Evolutionary conservation across 1,139 yeast genomes (phyloP).

Genomic region (Candida labiduridarum): DNA sequence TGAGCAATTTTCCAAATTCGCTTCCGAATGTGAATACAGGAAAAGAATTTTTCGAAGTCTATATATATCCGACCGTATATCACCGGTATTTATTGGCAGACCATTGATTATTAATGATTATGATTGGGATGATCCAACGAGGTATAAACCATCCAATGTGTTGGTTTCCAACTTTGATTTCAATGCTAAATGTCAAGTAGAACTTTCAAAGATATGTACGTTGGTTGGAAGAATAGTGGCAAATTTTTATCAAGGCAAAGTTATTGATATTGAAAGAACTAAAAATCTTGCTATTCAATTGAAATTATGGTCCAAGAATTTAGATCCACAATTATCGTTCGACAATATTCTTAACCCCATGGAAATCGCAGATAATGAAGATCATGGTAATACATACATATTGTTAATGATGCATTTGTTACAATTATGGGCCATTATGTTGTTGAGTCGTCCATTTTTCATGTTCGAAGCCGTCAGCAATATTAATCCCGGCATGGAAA

Average conservation of each 20-base stretch:
- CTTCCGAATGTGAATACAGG: conserved; percentile 22
- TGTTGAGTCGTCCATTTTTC: conserved; percentile 50
- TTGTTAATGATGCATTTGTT: conserved; percentile 38
- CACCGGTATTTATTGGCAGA: conserved; percentile 43
- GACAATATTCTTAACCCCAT: conserved; percentile 22
- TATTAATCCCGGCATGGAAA: conserved; percentile 10
- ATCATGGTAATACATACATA: conserved; percentile 22
- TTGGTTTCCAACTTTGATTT: conserved; percentile 12
- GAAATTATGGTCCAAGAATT: conserved; percentile 38
- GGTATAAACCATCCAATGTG: conserved; percentile 9
- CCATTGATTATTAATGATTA: conserved; percentile 40
- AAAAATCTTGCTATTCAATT: conserved; percentile 41
- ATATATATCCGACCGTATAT: conserved; percentile 42
- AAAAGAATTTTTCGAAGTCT: conserved; percentile 44
- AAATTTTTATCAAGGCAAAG: conserved; percentile 32
- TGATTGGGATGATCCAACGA: conserved; percentile 43
- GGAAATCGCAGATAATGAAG: conserved; percentile 17
- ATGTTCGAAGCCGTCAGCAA: conserved; percentile 25
- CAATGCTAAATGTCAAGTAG: conserved; percentile 19
- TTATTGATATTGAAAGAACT: conserved; percentile 35
- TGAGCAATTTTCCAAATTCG: conserved; percentile 19
- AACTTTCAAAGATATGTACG: conserved; percentile 17
- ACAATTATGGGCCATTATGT: conserved; percentile 42
- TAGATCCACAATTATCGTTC: conserved; percentile 30
- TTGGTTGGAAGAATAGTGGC: conserved; percentile 38